Evolutionary conservation across 2,329 filamentous ascomycete species (phyloP), one percentile per base, ranked within the genome.

Genomic region (Scleromitrula shiraiana): DNA sequence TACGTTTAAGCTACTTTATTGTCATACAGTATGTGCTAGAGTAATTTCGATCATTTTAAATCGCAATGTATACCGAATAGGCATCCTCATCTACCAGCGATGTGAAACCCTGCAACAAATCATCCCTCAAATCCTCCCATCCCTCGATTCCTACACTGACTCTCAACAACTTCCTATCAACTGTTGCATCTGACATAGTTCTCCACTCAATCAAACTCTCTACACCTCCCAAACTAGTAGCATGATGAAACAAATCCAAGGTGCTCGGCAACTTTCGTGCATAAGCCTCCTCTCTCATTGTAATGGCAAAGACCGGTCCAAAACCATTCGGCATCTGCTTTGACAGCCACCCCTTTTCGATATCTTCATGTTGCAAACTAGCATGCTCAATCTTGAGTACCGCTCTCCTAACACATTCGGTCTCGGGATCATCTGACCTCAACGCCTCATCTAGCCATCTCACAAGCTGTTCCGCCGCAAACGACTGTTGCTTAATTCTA

Each of bases 131-230:
- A 68, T 97, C 93, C 65, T 93, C 85, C 73, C 85, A 85, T 39
- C 77, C 79, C 71, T 98, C 93, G 26, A 96, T 76, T 0, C 93
- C 93, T 27, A 96, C 70, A 65, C 90, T 96, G 24, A 98, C 70
- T 43, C 93, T 72, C 66, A 96, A 61, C 64, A 97, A 65, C 50
- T 78, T 73, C 61, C 73, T 77, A 62, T 94, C 87, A 32, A 94
- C 82, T 1, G 65, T 72, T 3, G 67, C 60, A 71, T 98, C 93
- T 50, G 82, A 83, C 88, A 98, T 93, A 40, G 85, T 79, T 50
- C 93, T 76, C 93, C 93, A 98, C 75, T 98, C 93, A 58, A 98
- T 90, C 70, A 97, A 68, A 62, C 88, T 93, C 76, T 97, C 93
- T 8, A 97, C 88, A 4, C 93, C 91, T 2, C 93, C 93, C 23